Evolutionary conservation across 1,284 basidiomycete genomes (phyloP).

Genomic region (Neolentinus lepideus): DNA sequence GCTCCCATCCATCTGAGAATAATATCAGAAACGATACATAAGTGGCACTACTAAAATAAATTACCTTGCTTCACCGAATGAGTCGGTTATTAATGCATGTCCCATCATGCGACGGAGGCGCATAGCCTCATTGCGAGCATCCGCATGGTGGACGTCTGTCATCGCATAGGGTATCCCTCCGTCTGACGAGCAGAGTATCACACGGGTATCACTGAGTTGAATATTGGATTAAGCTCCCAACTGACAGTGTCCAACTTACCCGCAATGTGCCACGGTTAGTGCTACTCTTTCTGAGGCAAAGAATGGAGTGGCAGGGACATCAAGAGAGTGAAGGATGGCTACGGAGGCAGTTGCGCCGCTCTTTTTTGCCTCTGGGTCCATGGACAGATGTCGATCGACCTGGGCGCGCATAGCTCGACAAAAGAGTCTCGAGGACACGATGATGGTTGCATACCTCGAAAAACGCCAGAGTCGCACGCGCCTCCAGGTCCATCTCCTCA

Average conservation of each 20-base stretch:
- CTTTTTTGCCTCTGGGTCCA: constrained; percentile 51
- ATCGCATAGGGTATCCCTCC: constrained; percentile 71
- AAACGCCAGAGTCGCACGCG: constrained; percentile 80
- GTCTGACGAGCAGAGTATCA: constrained; percentile 72
- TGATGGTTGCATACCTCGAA: constrained; percentile 53
- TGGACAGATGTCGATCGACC: constrained; percentile 59
- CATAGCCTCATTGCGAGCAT: constrained; percentile 79
- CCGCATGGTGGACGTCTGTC: constrained; percentile 92
- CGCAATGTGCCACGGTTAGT: constrained; percentile 88
- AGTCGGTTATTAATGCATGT: constrained; percentile 85
- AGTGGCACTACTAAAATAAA: constrained; percentile 10
- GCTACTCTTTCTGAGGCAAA: constrained; percentile 66
- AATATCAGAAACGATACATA: neutral
- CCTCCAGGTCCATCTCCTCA: constrained; percentile 68
- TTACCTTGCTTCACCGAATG: constrained; percentile 88
- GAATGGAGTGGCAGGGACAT: constrained; percentile 69
- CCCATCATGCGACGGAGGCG: constrained; percentile 88
- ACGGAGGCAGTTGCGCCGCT: constrained; percentile 91
- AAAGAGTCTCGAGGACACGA: constrained; percentile 1
- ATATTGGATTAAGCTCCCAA: constrained; percentile 7
- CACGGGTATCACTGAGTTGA: constrained; percentile 74
- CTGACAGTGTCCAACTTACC: constrained; percentile 39
- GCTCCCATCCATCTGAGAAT: constrained; percentile 86
- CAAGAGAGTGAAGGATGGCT: constrained; percentile 81
- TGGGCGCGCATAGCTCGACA: constrained; percentile 15